These are phyloP conservation scores for Calvatia gigantea DNA, from an alignment of 768 basidiomycete species.

Conservation along the genomic window DNA sequence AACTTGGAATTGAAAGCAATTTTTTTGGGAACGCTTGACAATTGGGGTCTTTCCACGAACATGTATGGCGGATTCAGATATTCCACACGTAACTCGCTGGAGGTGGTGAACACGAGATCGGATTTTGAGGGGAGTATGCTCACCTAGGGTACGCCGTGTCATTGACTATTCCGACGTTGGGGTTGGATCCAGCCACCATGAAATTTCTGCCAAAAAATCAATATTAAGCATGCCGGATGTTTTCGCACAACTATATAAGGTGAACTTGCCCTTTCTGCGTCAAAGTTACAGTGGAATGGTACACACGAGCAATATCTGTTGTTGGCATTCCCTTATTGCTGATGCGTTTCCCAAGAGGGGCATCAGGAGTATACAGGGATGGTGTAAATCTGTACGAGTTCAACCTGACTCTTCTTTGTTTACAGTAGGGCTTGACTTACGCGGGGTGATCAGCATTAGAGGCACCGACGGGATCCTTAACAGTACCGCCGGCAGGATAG, in stretches of 20 bases:
- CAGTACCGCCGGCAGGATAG: conserved; percentile 35
- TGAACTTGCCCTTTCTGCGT: conserved; percentile 46
- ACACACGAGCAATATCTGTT: conserved; percentile 47
- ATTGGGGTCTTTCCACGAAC: conserved; percentile 29
- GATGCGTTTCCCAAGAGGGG: conserved; percentile 39
- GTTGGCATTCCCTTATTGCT: conserved; percentile 43
- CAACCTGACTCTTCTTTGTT: too few species aligned
- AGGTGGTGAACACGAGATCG: background rate
- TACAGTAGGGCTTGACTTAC: conserved; percentile 15
- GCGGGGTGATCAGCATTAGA: conserved; percentile 30
- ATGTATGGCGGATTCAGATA: conserved; percentile 40
- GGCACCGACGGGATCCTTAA: conserved; percentile 22
- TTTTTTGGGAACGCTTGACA: conserved; percentile 33
- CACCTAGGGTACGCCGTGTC: conserved; percentile 25
- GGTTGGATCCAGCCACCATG: conserved; percentile 41
- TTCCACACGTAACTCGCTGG: too few species aligned
- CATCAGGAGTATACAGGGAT: conserved; percentile 43
- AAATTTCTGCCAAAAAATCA: conserved; percentile 20
- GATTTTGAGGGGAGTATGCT: background rate
- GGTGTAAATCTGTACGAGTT: conserved; percentile 36
- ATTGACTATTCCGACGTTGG: conserved; percentile 30
- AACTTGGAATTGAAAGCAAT: conserved; percentile 34
- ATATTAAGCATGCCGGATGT: too few species aligned
- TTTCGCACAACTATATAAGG: too few species aligned
- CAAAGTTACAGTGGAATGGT: conserved; percentile 59